Percentiles rank a stretch among this genome's conserved stretches.
These are phyloP conservation scores for Alternaria viburni DNA, from an alignment of 2,329 filamentous ascomycete genomes.

Conservation along the genomic window DNA sequence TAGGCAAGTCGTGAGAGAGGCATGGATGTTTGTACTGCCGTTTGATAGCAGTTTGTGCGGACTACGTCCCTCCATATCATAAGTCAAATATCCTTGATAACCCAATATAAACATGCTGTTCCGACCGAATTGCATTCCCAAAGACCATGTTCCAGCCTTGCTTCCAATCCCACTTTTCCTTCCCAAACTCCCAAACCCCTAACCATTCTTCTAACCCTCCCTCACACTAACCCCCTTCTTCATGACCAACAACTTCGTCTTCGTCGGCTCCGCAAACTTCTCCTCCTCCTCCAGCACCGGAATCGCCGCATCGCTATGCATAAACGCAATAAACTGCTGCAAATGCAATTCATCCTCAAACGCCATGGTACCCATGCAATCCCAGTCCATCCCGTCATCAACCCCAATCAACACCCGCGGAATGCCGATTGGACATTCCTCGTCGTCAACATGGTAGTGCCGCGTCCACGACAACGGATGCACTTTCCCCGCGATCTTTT, in stretches of 20 bases:
- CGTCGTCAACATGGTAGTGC: slow-evolving; percentile 21
- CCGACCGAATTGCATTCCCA: background rate
- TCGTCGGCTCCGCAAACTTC: slow-evolving; percentile 20
- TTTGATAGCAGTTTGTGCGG: background rate
- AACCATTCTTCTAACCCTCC: background rate
- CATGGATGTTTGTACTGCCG: background rate
- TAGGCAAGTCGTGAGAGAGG: background rate
- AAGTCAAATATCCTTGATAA: background rate
- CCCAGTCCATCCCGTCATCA: slow-evolving; percentile 24
- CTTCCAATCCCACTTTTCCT: background rate
- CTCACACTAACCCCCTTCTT: slow-evolving; percentile 11
- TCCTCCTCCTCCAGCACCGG: slow-evolving; percentile 21
- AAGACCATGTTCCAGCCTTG: background rate
- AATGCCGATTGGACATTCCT: slow-evolving; percentile 17
- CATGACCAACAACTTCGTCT: slow-evolving; percentile 24
- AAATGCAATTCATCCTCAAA: slow-evolving; percentile 26
- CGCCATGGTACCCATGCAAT: slow-evolving; percentile 25
- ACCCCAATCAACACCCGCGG: slow-evolving; percentile 15
- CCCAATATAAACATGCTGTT: background rate
- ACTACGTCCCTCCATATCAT: background rate
- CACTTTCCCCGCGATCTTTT: slow-evolving; percentile 17
- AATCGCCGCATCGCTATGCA: slow-evolving; percentile 20
- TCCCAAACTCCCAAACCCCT: background rate
- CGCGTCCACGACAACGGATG: slow-evolving; percentile 27
- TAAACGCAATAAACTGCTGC: slow-evolving; percentile 28